Base-by-base conservation (phyloP, 2,329 filamentous ascomycete species). In the Apiospora pterosperma region DNA sequence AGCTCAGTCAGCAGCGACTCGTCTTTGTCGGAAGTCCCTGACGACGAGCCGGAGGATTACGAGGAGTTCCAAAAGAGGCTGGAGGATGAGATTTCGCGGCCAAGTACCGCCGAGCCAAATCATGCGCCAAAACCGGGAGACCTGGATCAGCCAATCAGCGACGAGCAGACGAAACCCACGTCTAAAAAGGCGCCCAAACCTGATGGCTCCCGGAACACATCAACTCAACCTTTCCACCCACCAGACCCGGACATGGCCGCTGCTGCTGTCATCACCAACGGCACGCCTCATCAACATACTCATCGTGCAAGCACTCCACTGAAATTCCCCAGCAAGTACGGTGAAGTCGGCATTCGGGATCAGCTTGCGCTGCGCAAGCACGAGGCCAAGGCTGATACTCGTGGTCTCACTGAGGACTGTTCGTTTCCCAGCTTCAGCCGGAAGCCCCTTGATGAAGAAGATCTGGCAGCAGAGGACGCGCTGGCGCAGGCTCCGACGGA, bases 171-270 rank as follows among this genome's bases (percentile, higher is more conserved):
- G 71, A 74, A 74, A 76, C 70, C 73, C 70, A 72, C 73, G 67
- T 65, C 69, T 69, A 76, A 76, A 76, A 76, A 74, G 71, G 73
- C 72, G 67, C 69, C 72, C 72, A 70, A 73, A 66, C 68, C 71
- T 72, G 69, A 66, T 62, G 60, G 38, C 68, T 64, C 67, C 39
- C 68, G 71, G 42, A 70, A 69, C 65, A 71, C 69, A 68, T 69
- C 71, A 67, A 23, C 60, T 62, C 38, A 44, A 36, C 64, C 71
- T 67, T 62, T 39, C 61, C 66, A 39, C 67, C 69, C 60, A 36
- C 69, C 67, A 61, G 71, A 73, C 65, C 69, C 71, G 65, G 75
- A 72, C 65, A 77, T 75, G 73, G 69, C 73, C 64, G 39, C 38
- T 23, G 69, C 73, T 63, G 69, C 69, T 63, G 66, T 70, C 65